Conservation (phyloP, 2,329 filamentous ascomycete genomes). For the Plectosphaerella cucumerina region DNA sequence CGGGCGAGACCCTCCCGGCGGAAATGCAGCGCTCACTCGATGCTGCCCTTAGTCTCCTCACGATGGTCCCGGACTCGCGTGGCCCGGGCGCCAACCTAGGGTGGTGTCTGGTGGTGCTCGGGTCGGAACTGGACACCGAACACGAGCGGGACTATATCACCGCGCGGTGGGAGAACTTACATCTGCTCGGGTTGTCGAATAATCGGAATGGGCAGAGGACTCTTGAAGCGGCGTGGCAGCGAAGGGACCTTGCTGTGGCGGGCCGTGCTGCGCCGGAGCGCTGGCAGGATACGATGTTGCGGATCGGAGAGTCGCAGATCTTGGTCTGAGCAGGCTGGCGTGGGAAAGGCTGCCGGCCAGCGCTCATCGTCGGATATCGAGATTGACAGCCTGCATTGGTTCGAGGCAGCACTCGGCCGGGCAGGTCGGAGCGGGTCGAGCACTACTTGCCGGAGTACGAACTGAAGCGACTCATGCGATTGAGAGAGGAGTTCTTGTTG, state of each 20-base stretch:
- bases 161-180: conserved; percentile 1
- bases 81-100: conserved; percentile 6
- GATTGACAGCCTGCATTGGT: too few relatives aligned
- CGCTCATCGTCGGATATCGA: too few relatives aligned
- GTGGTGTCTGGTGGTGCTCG: conserved; percentile 7
- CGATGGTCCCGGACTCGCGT: conserved; percentile 5
- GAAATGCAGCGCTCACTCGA: conserved; percentile 3
- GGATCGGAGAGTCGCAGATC: conserved; percentile 4
- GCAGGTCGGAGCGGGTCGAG: too few relatives aligned
- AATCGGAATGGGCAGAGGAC: conserved; percentile 4
- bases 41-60: conserved; percentile 1
- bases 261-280: conserved; percentile 1
- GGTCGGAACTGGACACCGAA: conserved; percentile 2
- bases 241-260: conserved; percentile 1
- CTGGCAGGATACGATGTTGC: conserved; percentile 7
- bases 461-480: too few relatives aligned
- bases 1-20: conserved; percentile 3
- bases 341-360: too few relatives aligned
- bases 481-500: too few relatives aligned
- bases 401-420: not conserved
- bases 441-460: too few relatives aligned
- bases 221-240: conserved; percentile 4
- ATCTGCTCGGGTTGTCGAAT: conserved; percentile 5
- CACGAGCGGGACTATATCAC: conserved; percentile 5
- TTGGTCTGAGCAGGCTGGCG: not conserved